Base-by-base conservation (phyloP, 2,329 filamentous ascomycete genomes). In the Boeremia exigua region DNA sequence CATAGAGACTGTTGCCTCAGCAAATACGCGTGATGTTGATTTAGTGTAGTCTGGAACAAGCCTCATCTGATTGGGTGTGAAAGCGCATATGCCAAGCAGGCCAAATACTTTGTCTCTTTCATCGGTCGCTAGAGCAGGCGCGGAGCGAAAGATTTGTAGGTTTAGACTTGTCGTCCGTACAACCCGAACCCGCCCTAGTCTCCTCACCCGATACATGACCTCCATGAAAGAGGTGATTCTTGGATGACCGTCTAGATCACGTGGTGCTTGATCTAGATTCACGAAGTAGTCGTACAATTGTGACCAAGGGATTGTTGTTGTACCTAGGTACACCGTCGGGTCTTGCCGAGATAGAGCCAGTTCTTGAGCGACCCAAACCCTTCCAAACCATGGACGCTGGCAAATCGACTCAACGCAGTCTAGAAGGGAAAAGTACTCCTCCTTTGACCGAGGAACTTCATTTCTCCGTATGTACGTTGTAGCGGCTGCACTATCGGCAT, bases 71-170 rank as follows among this genome's bases (percentile, higher is more conserved):
- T 32, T 15, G 14, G 37, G 14, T 1, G 33, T 9, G 23, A 54
- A 54, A 11, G 29, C 29, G 8, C 54, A 59, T 19, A 63, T 37
- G 6, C 61, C 58, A 17, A 63, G 54, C 7, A 63, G 7, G 0
- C 63, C 59, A 34, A 51, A 65, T 1, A 61, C 43, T 23, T 52
- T 60, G 47, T 65, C 62, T 15, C 62, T 42, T 4, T 56, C 46
- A 33, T 63, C 60, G 4, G 58, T 58, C 4, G 62, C 58, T 0
- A 43, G 44, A 14, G 43, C 28, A 23, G 34, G 15, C 17, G 42
- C 50, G 1, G 50, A 47, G 12, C 43, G 43, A 32, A 32, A 48
- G 4, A 37, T 15, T 6, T 47, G 43, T n/a, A 42, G 2, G 6
- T 29, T 42, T 2, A 48, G 14, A 15, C 37, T 48, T 15, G 44